Percentiles rank a stretch among this genome's conserved stretches.
Conservation (phyloP, 2,329 filamentous ascomycete species). For the Colletotrichum tanaceti region DNA sequence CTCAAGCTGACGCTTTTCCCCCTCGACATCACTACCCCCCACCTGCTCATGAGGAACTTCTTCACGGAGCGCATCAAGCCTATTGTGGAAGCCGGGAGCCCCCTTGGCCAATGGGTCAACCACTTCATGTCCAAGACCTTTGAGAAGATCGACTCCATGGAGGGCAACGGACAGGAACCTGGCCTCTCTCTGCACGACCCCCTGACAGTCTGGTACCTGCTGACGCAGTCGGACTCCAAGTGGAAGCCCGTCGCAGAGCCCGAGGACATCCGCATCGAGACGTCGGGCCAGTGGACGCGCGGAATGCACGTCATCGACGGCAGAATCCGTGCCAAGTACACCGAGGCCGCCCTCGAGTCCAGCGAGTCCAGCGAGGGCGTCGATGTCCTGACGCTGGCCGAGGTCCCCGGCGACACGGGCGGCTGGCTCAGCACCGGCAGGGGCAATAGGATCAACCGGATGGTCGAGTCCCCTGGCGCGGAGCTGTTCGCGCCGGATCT, state of each 20-base stretch:
- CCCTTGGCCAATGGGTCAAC: constrained; percentile 78
- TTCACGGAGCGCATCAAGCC: constrained; percentile 68
- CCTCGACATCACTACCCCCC: constrained; percentile 80
- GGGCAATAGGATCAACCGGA: constrained; percentile 84
- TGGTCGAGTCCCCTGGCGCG: constrained; percentile 76
- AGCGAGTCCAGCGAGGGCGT: constrained; percentile 48
- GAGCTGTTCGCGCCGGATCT: constrained; percentile 74
- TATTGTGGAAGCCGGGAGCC: constrained; percentile 71
- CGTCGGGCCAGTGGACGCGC: constrained; percentile 91
- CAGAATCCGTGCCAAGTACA: constrained; percentile 68
- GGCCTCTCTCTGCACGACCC: constrained; percentile 81
- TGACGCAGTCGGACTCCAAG: constrained; percentile 68
- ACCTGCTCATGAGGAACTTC: constrained; percentile 71
- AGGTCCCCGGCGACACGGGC: constrained; percentile 76
- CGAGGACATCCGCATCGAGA: constrained; percentile 92
- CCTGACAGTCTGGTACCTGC: constrained; percentile 81
- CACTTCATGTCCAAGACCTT: constrained; percentile 80
- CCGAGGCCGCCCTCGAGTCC: constrained; percentile 52
- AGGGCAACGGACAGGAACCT: constrained; percentile 67
- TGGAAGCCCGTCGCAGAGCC: constrained; percentile 69
- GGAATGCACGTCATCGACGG: constrained; percentile 90
- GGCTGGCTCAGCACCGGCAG: constrained; percentile 79
- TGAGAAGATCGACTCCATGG: constrained; percentile 72
- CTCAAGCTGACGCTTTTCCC: constrained; percentile 79
- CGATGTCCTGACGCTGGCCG: constrained; percentile 54